phyloP scores from a whole-genome alignment of 768 basidiomycete species.

The Leccinum truebloodii region DNA sequence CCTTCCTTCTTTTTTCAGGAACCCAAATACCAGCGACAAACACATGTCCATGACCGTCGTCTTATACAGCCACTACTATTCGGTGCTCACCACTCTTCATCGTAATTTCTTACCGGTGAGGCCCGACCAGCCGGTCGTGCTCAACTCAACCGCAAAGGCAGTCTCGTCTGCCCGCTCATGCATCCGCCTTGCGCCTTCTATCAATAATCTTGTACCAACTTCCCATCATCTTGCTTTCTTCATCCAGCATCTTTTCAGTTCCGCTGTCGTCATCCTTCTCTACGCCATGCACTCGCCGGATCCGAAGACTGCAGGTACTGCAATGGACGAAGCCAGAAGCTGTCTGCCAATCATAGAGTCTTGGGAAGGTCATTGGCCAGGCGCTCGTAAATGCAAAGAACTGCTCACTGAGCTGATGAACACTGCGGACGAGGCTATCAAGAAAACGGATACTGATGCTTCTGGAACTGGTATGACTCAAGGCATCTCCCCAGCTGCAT shows the following conservation, averaged over 20 bases:
- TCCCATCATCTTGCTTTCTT: constrained; percentile 89
- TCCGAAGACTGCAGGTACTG: constrained; percentile 58
- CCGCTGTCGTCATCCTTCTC: constrained; percentile 79
- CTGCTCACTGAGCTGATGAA: constrained; percentile 67
- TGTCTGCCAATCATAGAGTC: constrained; percentile 70
- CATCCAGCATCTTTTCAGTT: constrained; percentile 89
- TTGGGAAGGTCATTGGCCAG: constrained; percentile 88
- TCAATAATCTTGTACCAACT: constrained; percentile 79
- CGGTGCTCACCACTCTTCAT: constrained; percentile 82
- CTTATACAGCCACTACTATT: constrained; percentile 88
- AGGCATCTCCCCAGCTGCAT: constrained; percentile 34
- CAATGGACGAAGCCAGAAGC: constrained; percentile 82
- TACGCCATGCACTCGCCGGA: constrained; percentile 86
- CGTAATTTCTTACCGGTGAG: constrained; percentile 84
- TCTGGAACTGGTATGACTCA: constrained; percentile 28
- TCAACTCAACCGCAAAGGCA: constrained; percentile 77
- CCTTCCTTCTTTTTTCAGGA: constrained; percentile 74
- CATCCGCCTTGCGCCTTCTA: constrained; percentile 81
- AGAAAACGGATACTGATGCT: constrained; percentile 25
- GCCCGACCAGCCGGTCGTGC: constrained; percentile 64
- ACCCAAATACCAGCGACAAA: constrained; percentile 68
- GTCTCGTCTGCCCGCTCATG: constrained; percentile 84
- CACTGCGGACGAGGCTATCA: constrained; percentile 70
- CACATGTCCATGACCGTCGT: constrained; percentile 86
- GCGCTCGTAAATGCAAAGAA: constrained; percentile 85